Conservation (phyloP, 2,329 filamentous ascomycete genomes). For the Fusarium sp. region DNA sequence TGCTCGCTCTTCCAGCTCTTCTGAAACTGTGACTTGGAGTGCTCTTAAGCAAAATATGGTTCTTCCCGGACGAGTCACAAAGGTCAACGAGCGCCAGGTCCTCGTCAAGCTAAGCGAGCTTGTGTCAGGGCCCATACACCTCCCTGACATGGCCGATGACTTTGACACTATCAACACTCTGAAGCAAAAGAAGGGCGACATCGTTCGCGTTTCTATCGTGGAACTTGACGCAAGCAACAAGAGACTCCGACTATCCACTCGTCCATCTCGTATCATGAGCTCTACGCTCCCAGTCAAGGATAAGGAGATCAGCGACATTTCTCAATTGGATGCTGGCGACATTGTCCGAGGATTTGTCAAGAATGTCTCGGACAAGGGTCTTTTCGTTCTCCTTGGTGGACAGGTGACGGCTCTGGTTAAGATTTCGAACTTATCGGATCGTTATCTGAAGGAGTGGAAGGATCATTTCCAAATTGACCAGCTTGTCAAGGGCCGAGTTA, state of each 20-base stretch:
- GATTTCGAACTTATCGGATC: slow-evolving; percentile 88
- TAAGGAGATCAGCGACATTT: slow-evolving; percentile 75
- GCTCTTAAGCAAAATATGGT: slow-evolving; percentile 82
- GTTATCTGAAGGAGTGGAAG: slow-evolving; percentile 96
- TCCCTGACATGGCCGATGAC: slow-evolving; percentile 87
- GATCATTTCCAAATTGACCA: slow-evolving; percentile 87
- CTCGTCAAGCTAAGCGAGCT: slow-evolving; percentile 85
- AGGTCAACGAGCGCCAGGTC: slow-evolving; percentile 83
- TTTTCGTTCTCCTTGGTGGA: slow-evolving; percentile 86
- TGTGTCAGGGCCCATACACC: slow-evolving; percentile 80
- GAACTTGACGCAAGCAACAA: slow-evolving; percentile 86
- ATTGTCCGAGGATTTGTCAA: slow-evolving; percentile 92
- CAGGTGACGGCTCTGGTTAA: slow-evolving; percentile 84
- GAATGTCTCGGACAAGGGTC: slow-evolving; percentile 85
- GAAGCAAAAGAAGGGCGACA: slow-evolving; percentile 82
- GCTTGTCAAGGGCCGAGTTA: slow-evolving; percentile 87
- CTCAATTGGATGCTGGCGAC: slow-evolving; percentile 80
- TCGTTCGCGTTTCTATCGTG: slow-evolving; percentile 86
- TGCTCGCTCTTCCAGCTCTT: slow-evolving; percentile 68
- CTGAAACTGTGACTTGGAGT: slow-evolving; percentile 68
- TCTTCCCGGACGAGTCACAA: slow-evolving; percentile 84
- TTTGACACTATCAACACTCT: slow-evolving; percentile 82
- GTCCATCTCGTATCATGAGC: slow-evolving; percentile 89
- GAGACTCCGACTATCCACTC: slow-evolving; percentile 79
- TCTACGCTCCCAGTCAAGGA: slow-evolving; percentile 85